Conservation (phyloP, 345 rosid genomes). For the Brassica incana region DNA sequence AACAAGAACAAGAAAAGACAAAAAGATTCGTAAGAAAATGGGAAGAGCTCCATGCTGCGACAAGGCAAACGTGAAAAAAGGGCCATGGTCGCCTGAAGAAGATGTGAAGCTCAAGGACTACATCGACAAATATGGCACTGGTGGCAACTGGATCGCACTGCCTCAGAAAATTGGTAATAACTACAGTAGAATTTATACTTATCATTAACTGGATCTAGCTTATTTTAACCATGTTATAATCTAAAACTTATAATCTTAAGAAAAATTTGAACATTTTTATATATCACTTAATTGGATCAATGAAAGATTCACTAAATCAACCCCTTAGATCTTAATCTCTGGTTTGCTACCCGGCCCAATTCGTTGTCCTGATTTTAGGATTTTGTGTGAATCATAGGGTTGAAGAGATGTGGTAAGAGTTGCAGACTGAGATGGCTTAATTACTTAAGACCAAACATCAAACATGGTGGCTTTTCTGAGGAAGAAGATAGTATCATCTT, state of each 20-base stretch:
- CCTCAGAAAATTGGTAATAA: conserved; percentile 88
- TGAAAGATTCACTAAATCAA: neutral
- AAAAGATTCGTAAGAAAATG: conserved; percentile 44
- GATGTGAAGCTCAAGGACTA: conserved; percentile 91
- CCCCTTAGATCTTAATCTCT: neutral
- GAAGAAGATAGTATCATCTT: conserved; percentile 97
- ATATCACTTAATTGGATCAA: neutral
- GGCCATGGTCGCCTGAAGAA: conserved; percentile 98
- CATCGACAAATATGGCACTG: conserved; percentile 79
- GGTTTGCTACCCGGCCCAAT: neutral
- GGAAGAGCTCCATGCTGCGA: conserved; percentile 99
- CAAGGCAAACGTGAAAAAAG: conserved; percentile 87
- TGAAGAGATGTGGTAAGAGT: conserved; percentile 97
- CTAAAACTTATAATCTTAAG: neutral
- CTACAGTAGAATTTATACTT: neutral
- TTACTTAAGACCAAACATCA: conserved; percentile 92
- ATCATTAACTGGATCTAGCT: neutral
- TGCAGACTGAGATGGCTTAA: conserved; percentile 97
- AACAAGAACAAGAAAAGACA: conserved; percentile 25
- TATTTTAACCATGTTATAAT: neutral
- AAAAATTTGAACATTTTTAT: neutral
- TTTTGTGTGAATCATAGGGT: conserved; percentile 49
- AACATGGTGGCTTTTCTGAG: conserved; percentile 97
- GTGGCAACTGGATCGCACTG: conserved; percentile 97
- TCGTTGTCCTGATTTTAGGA: neutral